Evolutionary conservation across 345 rosid species (phyloP).

Genomic region (Jatropha curcas): DNA sequence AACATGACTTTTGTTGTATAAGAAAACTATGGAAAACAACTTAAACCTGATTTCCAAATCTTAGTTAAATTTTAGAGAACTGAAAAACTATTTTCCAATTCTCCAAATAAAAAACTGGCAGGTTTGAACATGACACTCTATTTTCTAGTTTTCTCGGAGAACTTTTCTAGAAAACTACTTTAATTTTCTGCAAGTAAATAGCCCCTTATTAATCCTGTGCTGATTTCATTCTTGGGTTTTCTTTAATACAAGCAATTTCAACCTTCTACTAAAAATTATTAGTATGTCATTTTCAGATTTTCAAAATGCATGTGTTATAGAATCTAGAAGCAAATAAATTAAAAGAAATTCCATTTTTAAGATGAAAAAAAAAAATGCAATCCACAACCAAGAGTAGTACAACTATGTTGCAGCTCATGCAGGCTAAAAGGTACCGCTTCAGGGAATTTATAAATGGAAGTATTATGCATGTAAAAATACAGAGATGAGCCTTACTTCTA

Average conservation of each 20-base stretch:
- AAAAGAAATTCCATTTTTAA: neutral
- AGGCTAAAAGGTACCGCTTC: neutral
- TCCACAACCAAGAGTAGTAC: neutral
- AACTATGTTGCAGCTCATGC: neutral
- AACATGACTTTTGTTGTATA: too few species aligned
- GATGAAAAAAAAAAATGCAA: constrained; percentile 3
- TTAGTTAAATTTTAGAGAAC: too few species aligned
- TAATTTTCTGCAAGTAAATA: too few species aligned
- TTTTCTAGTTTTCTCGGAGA: too few species aligned
- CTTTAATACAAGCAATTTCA: neutral
- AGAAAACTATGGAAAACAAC: too few species aligned
- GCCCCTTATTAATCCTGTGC: neutral
- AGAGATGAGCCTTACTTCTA: constrained; percentile 55
- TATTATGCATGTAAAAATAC: neutral
- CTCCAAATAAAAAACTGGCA: too few species aligned
- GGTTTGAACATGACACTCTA: too few species aligned
- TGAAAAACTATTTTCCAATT: too few species aligned
- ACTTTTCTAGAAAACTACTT: too few species aligned
- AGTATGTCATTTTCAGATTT: neutral
- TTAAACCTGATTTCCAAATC: too few species aligned
- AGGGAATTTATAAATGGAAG: neutral
- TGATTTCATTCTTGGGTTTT: neutral
- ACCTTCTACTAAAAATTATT: neutral
- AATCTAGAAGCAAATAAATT: neutral
- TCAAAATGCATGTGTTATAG: neutral